A percentile compares a stretch with the other conserved stretches of the same genome.
Evolutionary conservation across 1,284 basidiomycete genomes (phyloP).

Genomic region (Gomphus bonarii): DNA sequence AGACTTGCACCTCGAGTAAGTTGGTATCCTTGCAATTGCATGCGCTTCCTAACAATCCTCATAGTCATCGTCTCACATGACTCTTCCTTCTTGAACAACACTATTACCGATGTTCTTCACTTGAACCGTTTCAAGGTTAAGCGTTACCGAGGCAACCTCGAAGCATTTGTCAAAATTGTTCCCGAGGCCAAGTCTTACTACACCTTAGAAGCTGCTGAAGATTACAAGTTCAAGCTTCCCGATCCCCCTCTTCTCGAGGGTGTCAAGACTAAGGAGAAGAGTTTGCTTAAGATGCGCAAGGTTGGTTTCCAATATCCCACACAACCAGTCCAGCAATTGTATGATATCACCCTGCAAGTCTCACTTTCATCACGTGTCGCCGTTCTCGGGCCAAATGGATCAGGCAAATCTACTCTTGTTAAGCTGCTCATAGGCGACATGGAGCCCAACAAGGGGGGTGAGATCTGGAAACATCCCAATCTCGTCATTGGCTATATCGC

Average conservation of each 20-base stretch:
- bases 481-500: conserved; percentile 98
- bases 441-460: conserved; percentile 92
- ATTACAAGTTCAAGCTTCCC: conserved; percentile 96
- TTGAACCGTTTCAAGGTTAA: conserved; percentile 99
- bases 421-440: conserved; percentile 97
- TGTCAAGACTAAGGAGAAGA: conserved; percentile 99
- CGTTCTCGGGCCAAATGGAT: conserved; percentile 93
- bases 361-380: conserved; percentile 97
- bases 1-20: conserved; percentile 85
- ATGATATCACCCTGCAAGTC: conserved; percentile 92
- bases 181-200: conserved; percentile 99
- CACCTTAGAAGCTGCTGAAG: conserved; percentile 86
- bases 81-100: conserved; percentile 97
- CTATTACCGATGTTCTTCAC: conserved; percentile 97
- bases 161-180: conserved; percentile 88
- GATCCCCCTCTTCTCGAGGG: conserved; percentile 94
- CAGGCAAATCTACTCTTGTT: conserved; percentile 97
- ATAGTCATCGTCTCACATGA: conserved; percentile 96
- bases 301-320: conserved; percentile 96
- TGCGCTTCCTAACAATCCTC: conserved; percentile 15
- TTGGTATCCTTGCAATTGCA: conserved; percentile 16
- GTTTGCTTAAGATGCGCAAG: conserved; percentile 93
- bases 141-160: conserved; percentile 96
- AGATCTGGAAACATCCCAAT: conserved; percentile 99
- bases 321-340: conserved; percentile 78